Evolutionary conservation across 23 red algal species (phyloP), one percentile per base, ranked within the genome.

Genomic region (Gracilariopsis chorda): DNA sequence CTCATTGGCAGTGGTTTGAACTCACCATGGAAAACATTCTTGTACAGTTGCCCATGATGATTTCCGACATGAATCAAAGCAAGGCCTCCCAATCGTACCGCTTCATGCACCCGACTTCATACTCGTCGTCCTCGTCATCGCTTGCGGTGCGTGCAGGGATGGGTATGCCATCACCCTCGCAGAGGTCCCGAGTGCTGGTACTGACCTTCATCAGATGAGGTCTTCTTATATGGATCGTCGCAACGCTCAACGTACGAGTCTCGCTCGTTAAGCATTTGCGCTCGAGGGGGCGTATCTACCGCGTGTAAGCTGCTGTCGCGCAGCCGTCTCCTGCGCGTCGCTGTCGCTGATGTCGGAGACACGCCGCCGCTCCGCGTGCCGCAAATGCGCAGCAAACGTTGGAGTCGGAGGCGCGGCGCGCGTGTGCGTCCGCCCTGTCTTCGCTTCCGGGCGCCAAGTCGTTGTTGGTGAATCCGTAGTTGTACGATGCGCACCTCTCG

Each of bases 1-100:
- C 55, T 32, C 82, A 96, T 12, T 99, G 97, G 97, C 71, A 94
- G 30, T 79, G 93, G 43, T 99, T 87, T 78, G 97, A 99, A 51
- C 88, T 94, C 68, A 80, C 97, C 12, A 82, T 99, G 28, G 97
- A 99, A 51, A 57, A 94, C 20, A 88, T 94, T 60, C 78, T 99
- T n/a, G 82, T 89, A 35, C 97, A 95, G 78, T 84, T 99, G 34
- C 97, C 97, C 5, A 81, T 24, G 30, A 49, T 95, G 53, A 82
- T 99, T 76, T 49, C 90, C 2, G 79, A 74, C 14, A 73, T 73
- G 67, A 46, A 73, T 46, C 67, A 46, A 46, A 73, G 67, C 19
- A 73, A 73, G 37, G 40, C 32, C 19, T 24, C 67, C 40, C 67
- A 73, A 46, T 28, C 6, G 14, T n/a, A n/a, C n/a, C 67, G 67